Base-by-base conservation (phyloP, 2,329 filamentous ascomycete genomes). In the Ophiostoma angusticollis region DNA sequence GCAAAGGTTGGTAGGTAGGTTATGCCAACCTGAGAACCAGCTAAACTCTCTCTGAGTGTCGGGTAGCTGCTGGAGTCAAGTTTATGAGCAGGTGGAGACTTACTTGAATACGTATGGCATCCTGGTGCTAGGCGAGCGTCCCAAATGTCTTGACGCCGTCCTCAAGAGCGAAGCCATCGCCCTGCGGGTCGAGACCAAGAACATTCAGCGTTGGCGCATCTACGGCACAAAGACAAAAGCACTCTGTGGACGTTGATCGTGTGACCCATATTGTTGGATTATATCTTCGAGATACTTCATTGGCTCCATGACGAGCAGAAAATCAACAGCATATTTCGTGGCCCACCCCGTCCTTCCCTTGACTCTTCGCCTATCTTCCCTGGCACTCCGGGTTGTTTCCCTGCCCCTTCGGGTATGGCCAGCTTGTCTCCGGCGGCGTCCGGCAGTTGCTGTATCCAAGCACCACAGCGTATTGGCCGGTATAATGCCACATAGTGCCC, bases 51-150 rank as follows among this genome's bases (percentile, higher is more conserved):
- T n/a, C n/a, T n/a, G n/a, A n/a, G n/a, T n/a, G 45, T 47, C 13
- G 29, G 49, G 17, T 47, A 40, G 34, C 31, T 47, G 16, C 28
- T 49, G 7, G 45, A 45, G 18, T 17, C 45, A 40, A 46, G 48
- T 35, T 42, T 50, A 46, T 31, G 31, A 49, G 37, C 45, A 49
- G 25, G 43, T 50, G 2, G 45, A 46, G 16, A 39, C 34, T 11
- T 48, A 41, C 27, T 41, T 46, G 1, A 22, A 21, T 22, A 37
- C 45, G 31, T 45, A 44, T 25, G 48, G 48, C 21, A 19, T 50
- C 23, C 13, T 7, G 17, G 16, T 6, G 28, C 16, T 14, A n/a
- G 17, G 23, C 16, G 16, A 9, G 11, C 11, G 17, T 21, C 21
- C 27, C 27, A 14, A 12, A 17, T 3, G 37, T 11, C 2, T 27